Conservation (phyloP, 371 early-diverging fungal genomes). For the Phascolomyces articulosus region DNA sequence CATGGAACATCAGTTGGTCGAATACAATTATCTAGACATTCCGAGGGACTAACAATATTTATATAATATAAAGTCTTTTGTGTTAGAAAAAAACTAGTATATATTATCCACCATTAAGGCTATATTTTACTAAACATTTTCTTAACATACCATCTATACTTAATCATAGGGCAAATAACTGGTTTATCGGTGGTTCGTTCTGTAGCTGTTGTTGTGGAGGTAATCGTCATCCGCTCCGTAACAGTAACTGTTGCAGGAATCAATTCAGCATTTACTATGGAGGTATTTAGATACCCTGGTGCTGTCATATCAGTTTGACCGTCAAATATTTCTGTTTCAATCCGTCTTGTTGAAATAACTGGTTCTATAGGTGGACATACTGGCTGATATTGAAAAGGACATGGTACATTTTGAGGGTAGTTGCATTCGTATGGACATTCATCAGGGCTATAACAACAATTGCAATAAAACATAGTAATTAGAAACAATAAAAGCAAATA, state of each 20-base stretch:
- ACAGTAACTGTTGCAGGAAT: neutral
- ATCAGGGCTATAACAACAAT: slow-evolving; percentile 17
- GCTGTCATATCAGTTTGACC: too few relatives aligned
- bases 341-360: neutral
- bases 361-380: slow-evolving; percentile 14
- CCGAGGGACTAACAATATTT: slow-evolving; percentile 11
- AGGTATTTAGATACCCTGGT: too few relatives aligned
- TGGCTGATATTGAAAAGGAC: slow-evolving; percentile 22
- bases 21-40: slow-evolving; percentile 18
- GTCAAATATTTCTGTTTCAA: too few relatives aligned
- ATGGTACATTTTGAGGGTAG: slow-evolving; percentile 23
- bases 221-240: neutral
- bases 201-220: too few relatives aligned
- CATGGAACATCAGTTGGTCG: slow-evolving; percentile 17
- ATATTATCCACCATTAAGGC: neutral
- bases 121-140: neutral
- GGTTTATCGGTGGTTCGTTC: neutral
- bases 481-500: neutral
- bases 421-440: slow-evolving; percentile 28
- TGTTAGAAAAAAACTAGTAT: neutral
- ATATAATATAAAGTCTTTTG: too few relatives aligned
- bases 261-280: too few relatives aligned
- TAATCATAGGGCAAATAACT: slow-evolving; percentile 10
- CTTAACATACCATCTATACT: slow-evolving; percentile 15
- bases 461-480: neutral